Percentiles rank a stretch among this genome's conserved stretches.
phyloP scores from a whole-genome alignment of 192 early-diverging fungal genomes.

The Rhizoclosmatium sp. region DNA sequence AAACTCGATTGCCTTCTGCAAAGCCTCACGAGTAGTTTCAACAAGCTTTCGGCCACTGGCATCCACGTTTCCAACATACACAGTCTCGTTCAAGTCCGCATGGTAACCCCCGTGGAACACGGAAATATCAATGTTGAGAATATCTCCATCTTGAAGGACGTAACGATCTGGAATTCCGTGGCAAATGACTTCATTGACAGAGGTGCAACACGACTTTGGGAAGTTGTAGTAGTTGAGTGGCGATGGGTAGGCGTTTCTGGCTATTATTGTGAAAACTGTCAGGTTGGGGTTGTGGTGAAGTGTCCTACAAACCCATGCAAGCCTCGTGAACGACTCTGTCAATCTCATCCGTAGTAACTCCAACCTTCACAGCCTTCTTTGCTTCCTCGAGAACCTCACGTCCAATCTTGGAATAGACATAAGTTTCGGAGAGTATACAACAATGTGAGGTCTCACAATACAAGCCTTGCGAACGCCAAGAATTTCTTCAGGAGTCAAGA shows the following conservation, averaged over 20 bases:
- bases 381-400: slow-evolving; percentile 94
- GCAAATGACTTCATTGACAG: slow-evolving; percentile 93
- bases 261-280: slow-evolving; percentile 37
- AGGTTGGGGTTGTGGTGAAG: background rate
- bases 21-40: slow-evolving; percentile 81
- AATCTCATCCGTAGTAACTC: slow-evolving; percentile 95
- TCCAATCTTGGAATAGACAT: slow-evolving; percentile 61
- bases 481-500: slow-evolving; percentile 75
- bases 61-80: slow-evolving; percentile 90
- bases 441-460: slow-evolving; percentile 53
- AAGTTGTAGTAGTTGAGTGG: slow-evolving; percentile 96
- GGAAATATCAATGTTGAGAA: slow-evolving; percentile 93
- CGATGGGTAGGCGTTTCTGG: slow-evolving; percentile 92
- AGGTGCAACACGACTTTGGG: slow-evolving; percentile 95
- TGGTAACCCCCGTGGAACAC: slow-evolving; percentile 93
- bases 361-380: slow-evolving; percentile 77
- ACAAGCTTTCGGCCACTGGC: slow-evolving; percentile 76
- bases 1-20: slow-evolving; percentile 90
- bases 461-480: slow-evolving; percentile 83
- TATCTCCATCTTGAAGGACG: slow-evolving; percentile 92
- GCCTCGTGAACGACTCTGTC: slow-evolving; percentile 96
- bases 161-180: slow-evolving; percentile 97
- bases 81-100: slow-evolving; percentile 94
- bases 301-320: slow-evolving; percentile 62
- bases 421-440: background rate